These are phyloP conservation scores for Vitis riparia DNA, from an alignment of 164 flowering plant species.

Conservation along the genomic window DNA sequence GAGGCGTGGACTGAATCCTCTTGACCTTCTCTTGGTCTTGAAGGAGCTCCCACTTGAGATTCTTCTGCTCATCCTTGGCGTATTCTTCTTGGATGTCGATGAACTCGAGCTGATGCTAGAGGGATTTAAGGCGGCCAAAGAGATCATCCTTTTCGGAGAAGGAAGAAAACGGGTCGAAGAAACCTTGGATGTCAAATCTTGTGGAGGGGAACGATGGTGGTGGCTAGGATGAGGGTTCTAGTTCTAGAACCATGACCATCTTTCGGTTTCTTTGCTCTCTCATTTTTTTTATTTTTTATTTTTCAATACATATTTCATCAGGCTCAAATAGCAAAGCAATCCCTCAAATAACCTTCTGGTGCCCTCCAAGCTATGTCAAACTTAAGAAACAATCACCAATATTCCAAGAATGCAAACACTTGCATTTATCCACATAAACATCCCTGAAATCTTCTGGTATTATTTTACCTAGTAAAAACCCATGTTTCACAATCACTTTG, in stretches of 20 bases:
- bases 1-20: constrained; percentile 93
- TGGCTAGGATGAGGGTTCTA: constrained; percentile 35
- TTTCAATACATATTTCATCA: too few species aligned
- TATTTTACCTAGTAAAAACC: too few species aligned
- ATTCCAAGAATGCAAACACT: too few species aligned
- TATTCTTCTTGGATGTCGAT: constrained; percentile 92
- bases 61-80: constrained; percentile 91
- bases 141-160: constrained; percentile 70
- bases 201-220: constrained; percentile 31
- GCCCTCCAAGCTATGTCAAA: too few species aligned
- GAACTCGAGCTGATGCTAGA: constrained; percentile 90
- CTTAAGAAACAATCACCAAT: too few species aligned
- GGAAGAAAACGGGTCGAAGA: constrained; percentile 10
- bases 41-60: constrained; percentile 80
- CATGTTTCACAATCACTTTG: too few species aligned
- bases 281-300: too few species aligned
- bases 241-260: constrained; percentile 47
- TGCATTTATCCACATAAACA: too few species aligned
- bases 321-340: too few species aligned
- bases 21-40: constrained; percentile 95
- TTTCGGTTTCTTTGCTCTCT: constrained; percentile 15
- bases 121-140: constrained; percentile 69
- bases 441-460: too few species aligned
- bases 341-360: too few species aligned
- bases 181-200: constrained; percentile 24